Evolutionary conservation across 345 rosid genomes (phyloP).

Genomic region (Eucalyptus brandiana): DNA sequence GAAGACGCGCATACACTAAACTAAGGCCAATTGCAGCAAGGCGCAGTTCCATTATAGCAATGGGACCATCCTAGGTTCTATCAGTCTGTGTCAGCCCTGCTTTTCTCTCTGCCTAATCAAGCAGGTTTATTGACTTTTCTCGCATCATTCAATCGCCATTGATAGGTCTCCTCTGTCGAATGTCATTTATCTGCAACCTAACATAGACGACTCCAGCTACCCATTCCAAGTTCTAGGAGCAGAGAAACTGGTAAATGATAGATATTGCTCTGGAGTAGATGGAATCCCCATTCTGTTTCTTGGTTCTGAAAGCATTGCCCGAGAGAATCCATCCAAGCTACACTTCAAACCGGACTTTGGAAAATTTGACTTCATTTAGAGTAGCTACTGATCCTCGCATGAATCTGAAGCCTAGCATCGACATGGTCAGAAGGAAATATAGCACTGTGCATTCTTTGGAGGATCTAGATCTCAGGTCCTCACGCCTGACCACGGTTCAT

Average conservation of each 20-base stretch:
- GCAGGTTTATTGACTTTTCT: background rate
- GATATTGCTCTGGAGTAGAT: background rate
- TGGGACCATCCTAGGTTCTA: background rate
- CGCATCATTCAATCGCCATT: background rate
- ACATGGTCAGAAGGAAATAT: background rate
- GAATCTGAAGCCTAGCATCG: background rate
- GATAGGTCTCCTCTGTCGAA: background rate
- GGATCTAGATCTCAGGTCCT: background rate
- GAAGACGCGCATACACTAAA: background rate
- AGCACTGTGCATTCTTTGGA: background rate
- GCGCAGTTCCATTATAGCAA: background rate
- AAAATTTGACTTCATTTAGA: background rate
- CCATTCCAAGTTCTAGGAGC: background rate
- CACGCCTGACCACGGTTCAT: background rate
- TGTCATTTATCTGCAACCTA: background rate
- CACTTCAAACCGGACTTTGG: background rate
- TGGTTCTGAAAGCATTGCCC: background rate
- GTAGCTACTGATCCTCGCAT: background rate
- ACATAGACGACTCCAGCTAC: background rate
- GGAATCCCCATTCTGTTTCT: background rate
- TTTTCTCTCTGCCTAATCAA: background rate
- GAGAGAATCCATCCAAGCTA: background rate
- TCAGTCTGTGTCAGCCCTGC: background rate
- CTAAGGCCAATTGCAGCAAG: background rate
- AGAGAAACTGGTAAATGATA: background rate